Conservation (phyloP, 305 asterid genomes). For the Fraxinus baroniana region DNA sequence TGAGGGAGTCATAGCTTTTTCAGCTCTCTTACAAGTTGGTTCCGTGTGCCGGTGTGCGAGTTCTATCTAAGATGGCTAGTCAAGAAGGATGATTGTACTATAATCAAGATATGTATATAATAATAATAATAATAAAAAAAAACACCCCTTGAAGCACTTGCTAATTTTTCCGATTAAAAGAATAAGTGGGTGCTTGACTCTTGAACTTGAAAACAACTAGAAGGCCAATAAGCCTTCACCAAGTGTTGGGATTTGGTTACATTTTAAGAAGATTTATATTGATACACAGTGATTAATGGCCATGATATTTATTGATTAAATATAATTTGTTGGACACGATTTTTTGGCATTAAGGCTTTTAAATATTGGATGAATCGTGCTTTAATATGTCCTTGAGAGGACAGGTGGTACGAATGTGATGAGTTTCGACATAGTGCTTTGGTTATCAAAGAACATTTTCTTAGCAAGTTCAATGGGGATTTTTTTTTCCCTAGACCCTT, state of each 20-base stretch:
- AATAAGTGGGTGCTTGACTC: slow-evolving; percentile 21
- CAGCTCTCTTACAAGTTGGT: background rate
- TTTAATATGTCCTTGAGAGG: slow-evolving; percentile 32
- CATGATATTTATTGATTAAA: slow-evolving; percentile 1
- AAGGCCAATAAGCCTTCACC: slow-evolving; percentile 26
- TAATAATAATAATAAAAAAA: background rate
- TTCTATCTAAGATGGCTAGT: background rate
- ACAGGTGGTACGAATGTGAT: slow-evolving; percentile 36
- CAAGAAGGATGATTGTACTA: background rate
- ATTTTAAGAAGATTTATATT: slow-evolving; percentile 38
- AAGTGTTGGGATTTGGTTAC: slow-evolving; percentile 37
- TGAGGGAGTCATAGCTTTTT: background rate
- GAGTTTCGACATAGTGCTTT: slow-evolving; percentile 20
- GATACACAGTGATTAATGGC: background rate
- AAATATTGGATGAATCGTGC: slow-evolving; percentile 26
- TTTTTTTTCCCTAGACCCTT: background rate
- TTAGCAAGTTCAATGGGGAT: background rate
- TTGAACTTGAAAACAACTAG: slow-evolving; percentile 31
- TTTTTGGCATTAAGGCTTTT: slow-evolving; percentile 24
- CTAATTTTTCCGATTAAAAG: background rate
- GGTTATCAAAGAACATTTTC: background rate
- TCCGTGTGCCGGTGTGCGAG: background rate
- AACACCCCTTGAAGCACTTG: slow-evolving; percentile 5
- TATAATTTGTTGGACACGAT: slow-evolving; percentile 29
- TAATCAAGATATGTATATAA: slow-evolving; percentile 3